These are phyloP conservation scores for Candida multigemmis DNA, from an alignment of 805 yeast genomes.

Conservation along the genomic window DNA sequence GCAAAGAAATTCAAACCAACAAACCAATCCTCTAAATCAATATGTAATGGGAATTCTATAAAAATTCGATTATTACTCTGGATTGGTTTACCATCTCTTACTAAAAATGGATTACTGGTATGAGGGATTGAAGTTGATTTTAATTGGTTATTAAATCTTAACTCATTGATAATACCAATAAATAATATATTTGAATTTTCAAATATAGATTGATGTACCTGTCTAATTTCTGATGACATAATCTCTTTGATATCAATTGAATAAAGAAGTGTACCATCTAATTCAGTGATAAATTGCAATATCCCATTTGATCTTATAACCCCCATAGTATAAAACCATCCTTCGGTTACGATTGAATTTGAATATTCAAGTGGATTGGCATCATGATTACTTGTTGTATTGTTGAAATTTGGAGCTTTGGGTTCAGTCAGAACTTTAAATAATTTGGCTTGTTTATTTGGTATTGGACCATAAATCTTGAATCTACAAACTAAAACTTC, in stretches of 20 bases:
- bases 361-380: slow-evolving; percentile 1
- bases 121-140: slow-evolving; percentile 13
- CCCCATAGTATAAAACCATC: slow-evolving; percentile 71
- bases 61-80: slow-evolving; percentile 34
- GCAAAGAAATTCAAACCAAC: slow-evolving; percentile 61
- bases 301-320: slow-evolving; percentile 56
- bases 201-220: slow-evolving; percentile 54
- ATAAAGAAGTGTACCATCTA: slow-evolving; percentile 54
- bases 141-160: slow-evolving; percentile 36
- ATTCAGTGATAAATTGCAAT: slow-evolving; percentile 50
- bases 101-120: slow-evolving; percentile 15
- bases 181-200: slow-evolving; percentile 50
- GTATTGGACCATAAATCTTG: slow-evolving; percentile 56
- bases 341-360: slow-evolving; percentile 24
- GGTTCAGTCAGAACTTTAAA: slow-evolving; percentile 28
- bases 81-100: slow-evolving; percentile 23
- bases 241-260: slow-evolving; percentile 46
- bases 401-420: slow-evolving; percentile 23
- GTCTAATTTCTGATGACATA: slow-evolving; percentile 53
- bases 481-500: slow-evolving; percentile 54
- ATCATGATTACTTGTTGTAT: slow-evolving; percentile 4
- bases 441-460: slow-evolving; percentile 25
- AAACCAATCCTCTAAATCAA: slow-evolving; percentile 71
- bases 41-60: slow-evolving; percentile 55
- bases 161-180: slow-evolving; percentile 46